phyloP scores from a whole-genome alignment of 345 rosid species.

The Eucalyptus virginea region DNA sequence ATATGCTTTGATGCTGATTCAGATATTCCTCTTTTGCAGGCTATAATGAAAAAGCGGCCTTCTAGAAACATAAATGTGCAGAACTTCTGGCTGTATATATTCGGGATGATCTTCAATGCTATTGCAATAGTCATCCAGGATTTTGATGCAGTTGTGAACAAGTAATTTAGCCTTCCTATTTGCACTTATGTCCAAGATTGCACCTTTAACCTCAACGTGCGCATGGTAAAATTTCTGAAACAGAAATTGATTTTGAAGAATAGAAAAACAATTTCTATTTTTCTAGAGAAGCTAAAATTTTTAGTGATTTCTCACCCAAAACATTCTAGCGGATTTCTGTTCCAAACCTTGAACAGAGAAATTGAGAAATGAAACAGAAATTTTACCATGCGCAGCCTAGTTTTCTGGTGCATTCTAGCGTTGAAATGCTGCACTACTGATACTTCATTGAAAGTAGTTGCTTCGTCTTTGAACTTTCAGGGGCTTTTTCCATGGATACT shows the following conservation, averaged over 20 bases:
- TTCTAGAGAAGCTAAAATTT: too few species aligned
- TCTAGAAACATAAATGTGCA: slow-evolving; percentile 95
- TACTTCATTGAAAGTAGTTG: background rate
- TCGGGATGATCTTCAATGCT: slow-evolving; percentile 96
- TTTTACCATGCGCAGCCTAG: too few species aligned
- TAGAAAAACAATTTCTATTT: too few species aligned
- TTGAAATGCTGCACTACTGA: background rate
- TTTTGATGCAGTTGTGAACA: slow-evolving; percentile 77
- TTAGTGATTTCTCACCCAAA: too few species aligned
- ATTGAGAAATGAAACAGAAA: too few species aligned
- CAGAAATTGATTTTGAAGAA: too few species aligned
- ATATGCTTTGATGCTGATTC: background rate
- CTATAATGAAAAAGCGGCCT: slow-evolving; percentile 85
- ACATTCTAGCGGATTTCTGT: too few species aligned
- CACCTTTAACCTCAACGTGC: background rate
- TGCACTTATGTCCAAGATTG: background rate
- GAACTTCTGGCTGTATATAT: slow-evolving; percentile 89
- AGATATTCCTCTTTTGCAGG: slow-evolving; percentile 34
- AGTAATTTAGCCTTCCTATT: slow-evolving; percentile 31
- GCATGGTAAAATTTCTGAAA: too few species aligned
- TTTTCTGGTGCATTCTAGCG: background rate
- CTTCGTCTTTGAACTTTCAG: slow-evolving; percentile 16
- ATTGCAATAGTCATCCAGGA: slow-evolving; percentile 83
- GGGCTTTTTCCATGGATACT: slow-evolving; percentile 98
- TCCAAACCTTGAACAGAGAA: too few species aligned